These are phyloP conservation scores for Nematocida major DNA, from an alignment of 371 early-diverging fungal species.

Conservation along the genomic window DNA sequence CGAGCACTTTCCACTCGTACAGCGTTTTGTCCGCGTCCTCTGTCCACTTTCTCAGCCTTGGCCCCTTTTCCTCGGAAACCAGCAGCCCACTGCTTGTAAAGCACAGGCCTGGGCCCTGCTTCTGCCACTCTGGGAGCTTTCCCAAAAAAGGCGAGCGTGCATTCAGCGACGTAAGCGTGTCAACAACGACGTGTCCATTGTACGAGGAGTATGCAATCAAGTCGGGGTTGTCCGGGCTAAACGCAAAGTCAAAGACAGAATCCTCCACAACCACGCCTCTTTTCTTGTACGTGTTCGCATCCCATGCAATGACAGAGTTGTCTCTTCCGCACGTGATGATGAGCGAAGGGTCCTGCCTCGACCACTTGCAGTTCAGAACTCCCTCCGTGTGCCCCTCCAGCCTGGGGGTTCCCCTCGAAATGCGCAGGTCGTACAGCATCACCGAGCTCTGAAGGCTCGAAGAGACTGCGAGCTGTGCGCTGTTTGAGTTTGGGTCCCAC, in stretches of 20 bases:
- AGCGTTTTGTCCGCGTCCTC: background rate
- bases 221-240: constrained; percentile 51
- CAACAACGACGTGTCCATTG: constrained; percentile 37
- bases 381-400: constrained; percentile 50
- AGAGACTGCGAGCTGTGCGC: constrained; percentile 36
- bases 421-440: constrained; percentile 37
- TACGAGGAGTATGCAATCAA: constrained; percentile 40
- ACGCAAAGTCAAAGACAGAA: constrained; percentile 40
- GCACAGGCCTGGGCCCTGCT: constrained; percentile 30
- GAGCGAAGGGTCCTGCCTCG: constrained; percentile 40
- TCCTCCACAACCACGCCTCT: constrained; percentile 33
- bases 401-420: constrained; percentile 38
- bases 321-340: constrained; percentile 51
- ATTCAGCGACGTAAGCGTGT: constrained; percentile 47
- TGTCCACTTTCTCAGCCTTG: constrained; percentile 8
- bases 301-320: constrained; percentile 38
- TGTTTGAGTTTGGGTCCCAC: constrained; percentile 33
- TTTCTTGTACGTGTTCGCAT: constrained; percentile 32
- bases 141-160: constrained; percentile 34
- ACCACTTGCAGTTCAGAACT: constrained; percentile 46
- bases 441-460: constrained; percentile 32
- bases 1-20: constrained; percentile 37
- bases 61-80: background rate
- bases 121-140: constrained; percentile 38
- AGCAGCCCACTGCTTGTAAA: constrained; percentile 11